These are phyloP conservation scores for Epicoccum nigrum DNA, from an alignment of 2,329 filamentous ascomycete genomes.

Conservation along the genomic window DNA sequence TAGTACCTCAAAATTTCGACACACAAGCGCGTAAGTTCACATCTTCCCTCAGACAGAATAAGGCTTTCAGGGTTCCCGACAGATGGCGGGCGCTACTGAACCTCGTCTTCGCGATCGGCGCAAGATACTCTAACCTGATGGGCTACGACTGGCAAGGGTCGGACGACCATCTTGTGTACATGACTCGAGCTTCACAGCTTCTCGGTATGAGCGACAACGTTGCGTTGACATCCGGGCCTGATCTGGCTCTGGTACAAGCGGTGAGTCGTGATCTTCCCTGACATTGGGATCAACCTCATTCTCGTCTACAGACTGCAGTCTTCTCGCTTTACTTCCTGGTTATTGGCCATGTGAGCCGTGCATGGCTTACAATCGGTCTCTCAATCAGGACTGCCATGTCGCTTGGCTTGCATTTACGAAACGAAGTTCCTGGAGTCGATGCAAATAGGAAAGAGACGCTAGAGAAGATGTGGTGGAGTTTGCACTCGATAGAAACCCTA, in stretches of 20 bases:
- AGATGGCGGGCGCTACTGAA: conserved; percentile 50
- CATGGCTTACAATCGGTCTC: conserved; percentile 47
- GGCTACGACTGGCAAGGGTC: conserved; percentile 36
- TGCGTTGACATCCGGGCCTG: conserved; percentile 36
- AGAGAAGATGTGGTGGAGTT: conserved; percentile 49
- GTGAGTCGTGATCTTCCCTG: conserved; percentile 20
- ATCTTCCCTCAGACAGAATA: conserved; percentile 10
- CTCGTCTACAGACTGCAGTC: conserved; percentile 20
- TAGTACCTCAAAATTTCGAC: conserved; percentile 35
- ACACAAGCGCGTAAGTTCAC: conserved; percentile 29
- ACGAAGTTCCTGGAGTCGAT: conserved; percentile 34
- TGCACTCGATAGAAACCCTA: conserved; percentile 47
- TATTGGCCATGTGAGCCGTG: conserved; percentile 36
- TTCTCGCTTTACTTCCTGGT: conserved; percentile 36
- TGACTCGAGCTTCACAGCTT: conserved; percentile 39
- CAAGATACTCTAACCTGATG: conserved; percentile 45
- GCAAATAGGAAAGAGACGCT: conserved; percentile 40
- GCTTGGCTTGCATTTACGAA: conserved; percentile 49
- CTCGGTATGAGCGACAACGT: conserved; percentile 28
- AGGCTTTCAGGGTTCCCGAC: conserved; percentile 19
- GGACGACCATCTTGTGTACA: conserved; percentile 48
- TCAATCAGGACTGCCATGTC: conserved; percentile 46
- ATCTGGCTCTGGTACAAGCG: conserved; percentile 48
- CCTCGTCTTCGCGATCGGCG: conserved; percentile 52
- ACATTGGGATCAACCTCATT: conserved; percentile 18